phyloP scores from a whole-genome alignment of 2,329 filamentous ascomycete genomes.

The Emergomyces pasteurianus region DNA sequence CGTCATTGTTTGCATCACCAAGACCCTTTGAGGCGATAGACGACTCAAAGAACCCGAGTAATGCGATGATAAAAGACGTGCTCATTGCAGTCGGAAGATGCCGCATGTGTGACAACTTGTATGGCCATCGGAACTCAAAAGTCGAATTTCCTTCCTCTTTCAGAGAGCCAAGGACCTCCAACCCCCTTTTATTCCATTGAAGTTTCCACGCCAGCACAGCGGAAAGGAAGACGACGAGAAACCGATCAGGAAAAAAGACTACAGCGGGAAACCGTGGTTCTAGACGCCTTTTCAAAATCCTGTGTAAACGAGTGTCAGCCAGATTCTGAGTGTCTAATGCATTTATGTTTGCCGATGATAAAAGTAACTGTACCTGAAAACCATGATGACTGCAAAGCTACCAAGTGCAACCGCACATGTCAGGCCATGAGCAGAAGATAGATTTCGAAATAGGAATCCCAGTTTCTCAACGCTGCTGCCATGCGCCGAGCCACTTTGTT shows the following conservation, averaged over 20 bases:
- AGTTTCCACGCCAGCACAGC: slow-evolving; percentile 67
- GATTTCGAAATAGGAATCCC: slow-evolving; percentile 60
- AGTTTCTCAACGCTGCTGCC: slow-evolving; percentile 81
- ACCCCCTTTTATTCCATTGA: slow-evolving; percentile 65
- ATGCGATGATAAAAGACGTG: slow-evolving; percentile 82
- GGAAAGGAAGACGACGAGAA: slow-evolving; percentile 75
- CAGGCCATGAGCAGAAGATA: slow-evolving; percentile 54
- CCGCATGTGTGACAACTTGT: slow-evolving; percentile 60
- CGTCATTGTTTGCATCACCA: slow-evolving; percentile 48
- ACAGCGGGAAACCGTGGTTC: slow-evolving; percentile 68
- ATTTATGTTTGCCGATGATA: neutral
- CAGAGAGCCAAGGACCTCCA: slow-evolving; percentile 73
- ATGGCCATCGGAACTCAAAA: slow-evolving; percentile 80
- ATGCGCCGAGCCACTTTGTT: slow-evolving; percentile 52
- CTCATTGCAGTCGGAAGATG: slow-evolving; percentile 79
- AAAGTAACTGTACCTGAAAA: slow-evolving; percentile 53
- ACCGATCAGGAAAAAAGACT: slow-evolving; percentile 84
- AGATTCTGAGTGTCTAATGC: neutral
- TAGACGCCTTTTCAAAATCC: slow-evolving; percentile 68
- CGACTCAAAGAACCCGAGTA: slow-evolving; percentile 97
- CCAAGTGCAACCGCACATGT: slow-evolving; percentile 66
- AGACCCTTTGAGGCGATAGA: slow-evolving; percentile 91
- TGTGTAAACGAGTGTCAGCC: slow-evolving; percentile 21
- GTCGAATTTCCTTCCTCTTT: slow-evolving; percentile 57
- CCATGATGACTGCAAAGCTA: slow-evolving; percentile 80